Evolutionary conservation across 2,329 filamentous ascomycete species (phyloP).

Genomic region (Rhynchosporium graminicola): DNA sequence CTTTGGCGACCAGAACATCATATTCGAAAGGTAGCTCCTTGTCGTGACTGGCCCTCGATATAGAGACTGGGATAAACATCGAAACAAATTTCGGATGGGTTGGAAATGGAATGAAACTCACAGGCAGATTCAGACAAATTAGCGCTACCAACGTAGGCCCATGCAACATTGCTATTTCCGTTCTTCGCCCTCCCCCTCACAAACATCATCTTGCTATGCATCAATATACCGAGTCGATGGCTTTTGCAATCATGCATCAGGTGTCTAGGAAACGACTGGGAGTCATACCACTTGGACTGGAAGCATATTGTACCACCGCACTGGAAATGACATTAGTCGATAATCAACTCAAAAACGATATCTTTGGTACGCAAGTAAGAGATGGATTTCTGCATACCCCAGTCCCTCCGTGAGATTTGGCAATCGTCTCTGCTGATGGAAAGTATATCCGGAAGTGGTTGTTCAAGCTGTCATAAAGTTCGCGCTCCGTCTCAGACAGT

Average conservation of each 20-base stretch:
- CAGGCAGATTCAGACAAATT: constrained; percentile 93
- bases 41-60: neutral
- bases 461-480: constrained; percentile 38
- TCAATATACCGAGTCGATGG: constrained; percentile 68
- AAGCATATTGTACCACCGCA: constrained; percentile 83
- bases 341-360: neutral
- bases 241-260: constrained; percentile 77
- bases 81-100: neutral
- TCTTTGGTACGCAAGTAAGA: neutral
- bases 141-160: constrained; percentile 86
- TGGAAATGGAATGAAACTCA: constrained; percentile 46
- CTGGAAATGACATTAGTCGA: constrained; percentile 42
- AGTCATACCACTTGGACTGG: constrained; percentile 68
- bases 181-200: constrained; percentile 42
- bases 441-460: constrained; percentile 75
- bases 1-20: neutral
- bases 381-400: constrained; percentile 45
- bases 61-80: neutral
- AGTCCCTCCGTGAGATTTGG: constrained; percentile 61
- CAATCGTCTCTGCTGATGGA: constrained; percentile 71
- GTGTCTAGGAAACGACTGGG: constrained; percentile 67
- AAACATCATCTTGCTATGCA: constrained; percentile 81
- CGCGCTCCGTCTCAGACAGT: constrained; percentile 26
- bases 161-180: constrained; percentile 50
- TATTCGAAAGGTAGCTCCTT: neutral